These are phyloP conservation scores for Plantago coronopus DNA, from an alignment of 305 asterid species.

Conservation along the genomic window DNA sequence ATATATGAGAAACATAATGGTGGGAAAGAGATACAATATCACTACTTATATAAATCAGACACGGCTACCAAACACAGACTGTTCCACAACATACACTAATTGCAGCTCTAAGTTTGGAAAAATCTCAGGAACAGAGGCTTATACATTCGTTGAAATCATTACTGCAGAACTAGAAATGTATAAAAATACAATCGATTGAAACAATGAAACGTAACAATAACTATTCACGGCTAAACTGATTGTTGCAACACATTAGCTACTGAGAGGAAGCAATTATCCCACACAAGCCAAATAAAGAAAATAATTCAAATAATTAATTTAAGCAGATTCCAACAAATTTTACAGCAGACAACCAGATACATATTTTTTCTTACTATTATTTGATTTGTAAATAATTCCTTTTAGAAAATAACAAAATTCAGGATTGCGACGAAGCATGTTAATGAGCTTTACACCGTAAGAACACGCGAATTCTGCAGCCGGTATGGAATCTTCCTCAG, in stretches of 20 bases:
- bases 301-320: too few species aligned
- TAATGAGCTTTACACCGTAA: background rate
- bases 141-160: too few species aligned
- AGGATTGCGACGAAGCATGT: background rate
- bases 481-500: background rate
- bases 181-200: background rate
- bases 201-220: background rate
- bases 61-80: too few species aligned
- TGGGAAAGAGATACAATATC: background rate
- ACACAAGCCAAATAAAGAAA: too few species aligned
- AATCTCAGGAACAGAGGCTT: too few species aligned
- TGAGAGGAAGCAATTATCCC: too few species aligned
- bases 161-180: background rate
- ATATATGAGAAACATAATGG: background rate
- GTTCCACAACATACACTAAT: too few species aligned
- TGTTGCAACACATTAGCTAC: background rate
- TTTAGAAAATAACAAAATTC: background rate
- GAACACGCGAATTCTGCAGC: conserved; percentile 3
- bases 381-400: too few species aligned
- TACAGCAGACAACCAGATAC: background rate
- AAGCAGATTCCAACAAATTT: background rate
- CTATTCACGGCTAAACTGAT: background rate
- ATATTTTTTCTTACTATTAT: background rate
- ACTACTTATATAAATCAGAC: too few species aligned
- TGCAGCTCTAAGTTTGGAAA: too few species aligned